Evolutionary conservation across 1,284 basidiomycete species (phyloP), one percentile per base, ranked within the genome.

Genomic region (Porogramme epimiltina): DNA sequence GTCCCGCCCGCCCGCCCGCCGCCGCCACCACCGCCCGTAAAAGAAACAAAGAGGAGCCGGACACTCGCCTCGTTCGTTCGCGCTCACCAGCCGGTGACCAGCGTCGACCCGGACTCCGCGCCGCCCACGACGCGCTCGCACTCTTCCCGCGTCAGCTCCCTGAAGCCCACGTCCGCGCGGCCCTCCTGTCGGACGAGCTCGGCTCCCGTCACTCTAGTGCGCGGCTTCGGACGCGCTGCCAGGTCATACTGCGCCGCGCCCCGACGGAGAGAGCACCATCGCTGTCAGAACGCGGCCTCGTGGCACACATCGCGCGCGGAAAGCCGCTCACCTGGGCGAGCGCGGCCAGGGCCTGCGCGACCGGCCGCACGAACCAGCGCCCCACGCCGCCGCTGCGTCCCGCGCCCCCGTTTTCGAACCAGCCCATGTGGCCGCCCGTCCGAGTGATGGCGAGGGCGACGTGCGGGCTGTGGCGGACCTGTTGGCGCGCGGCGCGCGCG

Each of bases 341-440:
- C 10, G 66, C 63, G 4, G 45, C 34, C 19, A 68, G 55, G 46
- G 59, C 64, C 48, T 68, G 55, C 26, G 23, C 37, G 25, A 62
- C 55, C 9, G 66, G 65, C 49, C 54, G 52, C 31, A 61, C 59
- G 49, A 63, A 66, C 66, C 66, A 68, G 20, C 63, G 58, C n/a
- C 51, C 24, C 5, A 62, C 39, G 26, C 31, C 8, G 13, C 28
- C 8, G 28, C 28, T n/a, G 15, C 28, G 48, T 13, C 61, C 59
- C 18, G 51, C 55, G 22, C 42, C 13, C 9, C 39, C 45, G 48
- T 39, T 47, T 31, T 56, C 59, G 40, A 62, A 66, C 65, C 66
- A 67, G 0, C 66, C 66, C 18, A 67, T 56, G 50, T 68, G 65
- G 6, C 65, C 65, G 11, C 66, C 66, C 3, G 51, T 43, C 11